phyloP scores from a whole-genome alignment of 805 yeast species.

The Komagataella mondaviorum region DNA sequence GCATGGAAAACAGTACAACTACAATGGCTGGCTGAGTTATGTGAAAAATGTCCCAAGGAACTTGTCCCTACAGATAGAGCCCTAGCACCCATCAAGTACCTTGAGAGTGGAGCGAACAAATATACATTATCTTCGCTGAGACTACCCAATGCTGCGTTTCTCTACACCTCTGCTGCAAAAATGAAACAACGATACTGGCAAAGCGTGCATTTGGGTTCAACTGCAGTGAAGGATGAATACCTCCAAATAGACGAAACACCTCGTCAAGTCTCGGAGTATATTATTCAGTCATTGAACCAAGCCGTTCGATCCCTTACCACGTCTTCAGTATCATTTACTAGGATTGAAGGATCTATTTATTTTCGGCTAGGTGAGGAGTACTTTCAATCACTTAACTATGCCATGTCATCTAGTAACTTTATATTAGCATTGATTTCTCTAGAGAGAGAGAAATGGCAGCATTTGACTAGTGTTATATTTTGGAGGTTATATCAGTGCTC shows the following conservation, averaged over 20 bases:
- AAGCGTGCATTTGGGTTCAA: background rate
- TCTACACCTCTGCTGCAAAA: background rate
- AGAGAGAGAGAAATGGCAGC: constrained; percentile 27
- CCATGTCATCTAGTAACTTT: constrained; percentile 26
- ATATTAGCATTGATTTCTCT: constrained; percentile 22
- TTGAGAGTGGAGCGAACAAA: constrained; percentile 7
- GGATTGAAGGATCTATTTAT: constrained; percentile 28
- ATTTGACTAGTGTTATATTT: constrained; percentile 18
- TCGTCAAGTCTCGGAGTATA: background rate
- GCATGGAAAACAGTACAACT: constrained; percentile 56
- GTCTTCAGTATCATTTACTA: constrained; percentile 11
- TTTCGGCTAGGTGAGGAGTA: constrained; percentile 40
- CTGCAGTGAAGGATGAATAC: background rate
- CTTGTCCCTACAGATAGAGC: constrained; percentile 23
- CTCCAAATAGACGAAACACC: background rate
- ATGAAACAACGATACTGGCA: background rate
- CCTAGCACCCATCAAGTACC: constrained; percentile 17
- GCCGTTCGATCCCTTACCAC: background rate
- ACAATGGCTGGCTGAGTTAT: constrained; percentile 49
- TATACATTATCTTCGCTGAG: constrained; percentile 12
- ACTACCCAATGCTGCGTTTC: constrained; percentile 9
- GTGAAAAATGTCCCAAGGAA: constrained; percentile 30
- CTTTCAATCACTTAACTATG: constrained; percentile 17
- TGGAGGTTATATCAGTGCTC: constrained; percentile 25
- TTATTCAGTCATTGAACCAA: background rate